A percentile compares a stretch with the other conserved stretches of the same genome.
These are phyloP conservation scores for Penicillium sclerotiorum DNA, from an alignment of 2,329 filamentous ascomycete species.

Conservation along the genomic window DNA sequence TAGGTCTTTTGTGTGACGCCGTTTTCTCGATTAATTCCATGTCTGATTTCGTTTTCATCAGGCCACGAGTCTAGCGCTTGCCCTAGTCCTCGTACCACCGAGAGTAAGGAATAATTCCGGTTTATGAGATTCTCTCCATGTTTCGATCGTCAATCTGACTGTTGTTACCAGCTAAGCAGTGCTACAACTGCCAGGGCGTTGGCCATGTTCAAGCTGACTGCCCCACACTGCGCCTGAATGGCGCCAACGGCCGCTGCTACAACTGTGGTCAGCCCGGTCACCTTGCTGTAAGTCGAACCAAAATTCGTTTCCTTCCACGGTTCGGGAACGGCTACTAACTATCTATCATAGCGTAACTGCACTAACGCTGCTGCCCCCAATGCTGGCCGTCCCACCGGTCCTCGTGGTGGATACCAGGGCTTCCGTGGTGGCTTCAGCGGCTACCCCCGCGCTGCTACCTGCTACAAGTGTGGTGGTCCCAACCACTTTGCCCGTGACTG, in stretches of 20 bases:
- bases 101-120: slow-evolving; percentile 59
- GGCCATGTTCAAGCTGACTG: slow-evolving; percentile 99
- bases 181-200: slow-evolving; percentile 98
- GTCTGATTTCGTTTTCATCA: slow-evolving; percentile 35
- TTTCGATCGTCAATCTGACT: slow-evolving; percentile 15
- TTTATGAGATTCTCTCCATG: slow-evolving; percentile 3
- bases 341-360: slow-evolving; percentile 73
- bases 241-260: slow-evolving; percentile 87
- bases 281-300: slow-evolving; percentile 69
- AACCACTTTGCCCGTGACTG: slow-evolving; percentile 99
- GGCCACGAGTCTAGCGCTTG: slow-evolving; percentile 98
- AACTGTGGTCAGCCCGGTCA: slow-evolving; percentile 93
- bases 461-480: slow-evolving; percentile 76
- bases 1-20: slow-evolving; percentile 32
- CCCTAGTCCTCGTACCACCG: slow-evolving; percentile 92
- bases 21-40: slow-evolving; percentile 7
- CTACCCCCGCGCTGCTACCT: slow-evolving; percentile 61
- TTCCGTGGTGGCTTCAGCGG: slow-evolving; percentile 73
- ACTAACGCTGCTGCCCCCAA: slow-evolving; percentile 53
- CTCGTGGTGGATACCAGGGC: slow-evolving; percentile 66
- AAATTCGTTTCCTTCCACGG: too few relatives aligned
- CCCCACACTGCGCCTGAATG: slow-evolving; percentile 90
- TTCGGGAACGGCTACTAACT: neutral
- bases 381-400: slow-evolving; percentile 63
- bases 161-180: slow-evolving; percentile 81